These are phyloP conservation scores for Paspalum vaginatum DNA, from an alignment of 176 grass and related monocot genomes.

Conservation along the genomic window DNA sequence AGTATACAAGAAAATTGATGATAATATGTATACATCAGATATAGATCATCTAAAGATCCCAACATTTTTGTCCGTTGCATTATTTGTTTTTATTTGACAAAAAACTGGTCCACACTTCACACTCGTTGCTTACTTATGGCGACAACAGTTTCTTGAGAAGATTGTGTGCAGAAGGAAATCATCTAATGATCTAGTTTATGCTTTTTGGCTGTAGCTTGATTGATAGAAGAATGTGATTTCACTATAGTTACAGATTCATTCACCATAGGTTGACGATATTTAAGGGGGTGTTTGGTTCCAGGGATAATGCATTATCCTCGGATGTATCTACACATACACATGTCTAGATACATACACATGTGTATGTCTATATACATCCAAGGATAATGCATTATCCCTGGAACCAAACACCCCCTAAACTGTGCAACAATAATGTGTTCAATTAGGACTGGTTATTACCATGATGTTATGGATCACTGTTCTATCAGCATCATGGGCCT, in stretches of 20 bases:
- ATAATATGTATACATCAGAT: not conserved
- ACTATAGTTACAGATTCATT: not conserved
- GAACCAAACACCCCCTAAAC: too few relatives aligned
- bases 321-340: too few relatives aligned
- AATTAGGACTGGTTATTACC: not conserved
- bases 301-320: too few relatives aligned
- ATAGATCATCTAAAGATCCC: not conserved
- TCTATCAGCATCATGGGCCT: not conserved
- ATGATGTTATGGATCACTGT: not conserved
- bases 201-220: not conserved
- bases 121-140: not conserved
- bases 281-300: too few relatives aligned
- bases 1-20: not conserved
- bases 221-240: slow-evolving; percentile 16
- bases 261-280: not conserved
- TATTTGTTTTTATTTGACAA: slow-evolving; percentile 28
- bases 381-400: too few relatives aligned
- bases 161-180: not conserved
- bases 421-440: slow-evolving; percentile 7
- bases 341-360: too few relatives aligned
- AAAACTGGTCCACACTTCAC: not conserved
- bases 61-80: not conserved
- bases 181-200: slow-evolving; percentile 2
- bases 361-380: too few relatives aligned
- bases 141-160: not conserved